These are phyloP conservation scores for Ilex paraguariensis DNA, from an alignment of 305 asterid genomes.

Conservation along the genomic window DNA sequence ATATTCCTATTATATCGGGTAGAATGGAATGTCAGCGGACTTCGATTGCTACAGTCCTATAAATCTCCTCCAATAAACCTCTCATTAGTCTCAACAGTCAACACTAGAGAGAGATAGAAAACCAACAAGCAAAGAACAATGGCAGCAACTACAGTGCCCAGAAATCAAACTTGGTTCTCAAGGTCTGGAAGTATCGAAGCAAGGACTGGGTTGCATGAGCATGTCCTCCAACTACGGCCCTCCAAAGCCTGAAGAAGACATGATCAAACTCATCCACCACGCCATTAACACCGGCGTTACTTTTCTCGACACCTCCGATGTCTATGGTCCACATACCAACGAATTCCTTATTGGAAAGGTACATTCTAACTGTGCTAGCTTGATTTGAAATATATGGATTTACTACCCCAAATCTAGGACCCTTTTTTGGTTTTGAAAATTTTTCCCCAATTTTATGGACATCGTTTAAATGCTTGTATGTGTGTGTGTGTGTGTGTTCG, in stretches of 20 bases:
- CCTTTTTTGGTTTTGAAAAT: too few species aligned
- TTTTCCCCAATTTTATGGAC: too few species aligned
- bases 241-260: constrained; percentile 34
- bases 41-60: too few species aligned
- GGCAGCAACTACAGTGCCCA: constrained; percentile 17
- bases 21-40: too few species aligned
- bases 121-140: not conserved
- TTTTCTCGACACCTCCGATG: constrained; percentile 31
- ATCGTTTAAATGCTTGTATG: too few species aligned
- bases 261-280: constrained; percentile 32
- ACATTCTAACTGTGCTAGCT: not conserved
- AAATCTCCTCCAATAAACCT: too few species aligned
- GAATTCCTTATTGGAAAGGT: constrained; percentile 33
- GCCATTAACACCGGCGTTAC: constrained; percentile 34
- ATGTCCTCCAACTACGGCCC: constrained; percentile 30
- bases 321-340: constrained; percentile 34
- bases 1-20: too few species aligned
- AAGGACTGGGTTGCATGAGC: constrained; percentile 40
- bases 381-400: too few species aligned
- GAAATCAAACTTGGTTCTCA: constrained; percentile 29
- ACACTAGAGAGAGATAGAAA: not conserved
- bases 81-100: too few species aligned
- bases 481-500: too few species aligned
- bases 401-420: too few species aligned
- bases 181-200: constrained; percentile 32